Evolutionary conservation across 129 eudicot species (phyloP), one percentile per base, ranked within the genome.

Genomic region (Centrapalus pauciflorus): DNA sequence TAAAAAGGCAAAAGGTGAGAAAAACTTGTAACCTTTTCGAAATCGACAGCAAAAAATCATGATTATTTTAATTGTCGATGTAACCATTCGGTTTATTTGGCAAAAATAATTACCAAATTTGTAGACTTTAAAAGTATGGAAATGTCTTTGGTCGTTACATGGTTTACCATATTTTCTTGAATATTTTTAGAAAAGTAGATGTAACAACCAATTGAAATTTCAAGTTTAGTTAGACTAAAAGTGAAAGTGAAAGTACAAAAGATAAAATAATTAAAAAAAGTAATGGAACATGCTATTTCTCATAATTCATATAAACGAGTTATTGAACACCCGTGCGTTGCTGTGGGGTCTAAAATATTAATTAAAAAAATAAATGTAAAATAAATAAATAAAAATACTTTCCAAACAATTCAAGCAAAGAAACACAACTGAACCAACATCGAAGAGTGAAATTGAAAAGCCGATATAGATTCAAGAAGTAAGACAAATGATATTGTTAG

Each of bases 51-150:
- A 13, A 69, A 11, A 56, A 30, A 56, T 55, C 66, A 69, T 69
- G 57, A 69, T 56, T 69, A 69, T 23, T 40, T 56, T 16, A 56
- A 38, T 69, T 38, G 7, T 26, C 5, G 46, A 69, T 69, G 74
- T 17, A 69, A 69, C 74, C 74, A 69, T 66, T 55, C 74, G 23
- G 27, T 25, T 34, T 52, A 23, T 11, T 17, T 68, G 24, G 12
- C 56, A 16, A 56, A n/a, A 5, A 38, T 5, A 55, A 10, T 55
- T 69, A 40, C 56, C n/a, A 2, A 13, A 27, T 55, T 55, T 14
- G 37, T 69, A 4, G 29, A 54, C 26, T 55, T 55, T 17, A 23
- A 28, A 1, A 37, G 20, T 25, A 69, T 34, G 16, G 5, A 69
- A 38, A 45, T 19, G 48, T 70, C 57, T 56, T 41, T 56, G 58